Conservation (phyloP, 1,284 basidiomycete genomes). For the Thelephora terrestris region DNA sequence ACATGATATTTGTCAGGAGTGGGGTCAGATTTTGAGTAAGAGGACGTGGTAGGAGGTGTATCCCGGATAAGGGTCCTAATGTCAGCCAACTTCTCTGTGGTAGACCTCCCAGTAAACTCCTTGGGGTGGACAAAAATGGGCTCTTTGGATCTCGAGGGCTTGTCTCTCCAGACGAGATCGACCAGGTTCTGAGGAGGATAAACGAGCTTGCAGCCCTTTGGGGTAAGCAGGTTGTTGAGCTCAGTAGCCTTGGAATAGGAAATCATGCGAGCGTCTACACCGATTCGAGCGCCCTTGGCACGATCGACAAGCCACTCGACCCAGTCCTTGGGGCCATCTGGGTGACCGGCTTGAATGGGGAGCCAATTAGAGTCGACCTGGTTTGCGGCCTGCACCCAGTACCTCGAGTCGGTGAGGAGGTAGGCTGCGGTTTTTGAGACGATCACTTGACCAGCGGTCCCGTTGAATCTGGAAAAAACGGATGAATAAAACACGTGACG, state of each 20-base stretch:
- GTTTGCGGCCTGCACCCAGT: constrained; percentile 77
- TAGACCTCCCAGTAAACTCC: constrained; percentile 60
- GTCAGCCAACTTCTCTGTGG: constrained; percentile 45
- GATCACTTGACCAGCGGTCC: constrained; percentile 78
- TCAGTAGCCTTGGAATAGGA: constrained; percentile 61
- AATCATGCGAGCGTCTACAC: constrained; percentile 85
- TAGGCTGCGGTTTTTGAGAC: constrained; percentile 58
- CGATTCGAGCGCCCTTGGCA: constrained; percentile 52
- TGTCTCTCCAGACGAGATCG: constrained; percentile 75
- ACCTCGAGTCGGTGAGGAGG: constrained; percentile 81
- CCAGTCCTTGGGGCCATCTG: constrained; percentile 61
- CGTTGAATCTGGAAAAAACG: constrained; percentile 55
- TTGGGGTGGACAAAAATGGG: constrained; percentile 69
- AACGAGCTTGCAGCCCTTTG: constrained; percentile 49
- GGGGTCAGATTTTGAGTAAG: constrained; percentile 49
- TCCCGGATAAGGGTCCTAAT: constrained; percentile 52
- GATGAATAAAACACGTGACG: constrained; percentile 2
- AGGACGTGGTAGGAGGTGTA: constrained; percentile 49
- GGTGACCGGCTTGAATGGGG: constrained; percentile 55
- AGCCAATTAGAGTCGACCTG: constrained; percentile 77
- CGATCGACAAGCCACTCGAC: constrained; percentile 63
- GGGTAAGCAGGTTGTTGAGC: constrained; percentile 44
- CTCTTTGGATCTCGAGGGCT: constrained; percentile 57
- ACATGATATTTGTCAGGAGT: constrained; percentile 55
- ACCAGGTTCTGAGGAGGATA: constrained; percentile 76